Evolutionary conservation across 1,139 yeast genomes (phyloP).

Genomic region (Pichia sp.): DNA sequence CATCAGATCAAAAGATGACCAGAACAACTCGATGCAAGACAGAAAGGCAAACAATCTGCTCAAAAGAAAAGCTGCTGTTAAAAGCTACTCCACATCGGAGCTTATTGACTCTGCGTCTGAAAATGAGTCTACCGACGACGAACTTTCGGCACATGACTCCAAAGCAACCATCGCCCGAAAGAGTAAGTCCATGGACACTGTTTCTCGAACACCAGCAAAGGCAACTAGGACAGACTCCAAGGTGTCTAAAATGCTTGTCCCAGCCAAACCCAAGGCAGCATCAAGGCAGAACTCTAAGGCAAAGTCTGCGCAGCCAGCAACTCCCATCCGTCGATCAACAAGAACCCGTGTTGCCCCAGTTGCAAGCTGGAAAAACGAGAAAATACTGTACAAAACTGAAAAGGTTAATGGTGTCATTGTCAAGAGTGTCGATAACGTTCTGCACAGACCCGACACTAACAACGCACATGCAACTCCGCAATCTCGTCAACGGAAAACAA

Average conservation of each 20-base stretch:
- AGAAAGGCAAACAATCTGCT: neutral
- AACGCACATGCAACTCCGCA: neutral
- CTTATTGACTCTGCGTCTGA: neutral
- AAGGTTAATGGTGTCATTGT: conserved; percentile 46
- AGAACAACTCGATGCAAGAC: neutral
- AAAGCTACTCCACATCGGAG: neutral
- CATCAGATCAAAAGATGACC: conserved; percentile 2
- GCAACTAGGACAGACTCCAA: neutral
- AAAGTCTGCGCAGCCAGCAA: conserved; percentile 12
- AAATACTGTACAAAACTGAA: conserved; percentile 56
- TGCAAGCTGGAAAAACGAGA: conserved; percentile 84
- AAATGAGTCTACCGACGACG: neutral
- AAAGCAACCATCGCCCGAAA: neutral
- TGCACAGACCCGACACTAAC: conserved; percentile 26
- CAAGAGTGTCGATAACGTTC: conserved; percentile 57
- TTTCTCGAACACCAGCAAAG: neutral
- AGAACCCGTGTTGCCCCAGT: conserved; percentile 69
- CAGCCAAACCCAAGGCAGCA: neutral
- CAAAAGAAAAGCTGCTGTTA: neutral
- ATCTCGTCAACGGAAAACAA: neutral
- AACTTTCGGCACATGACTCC: neutral
- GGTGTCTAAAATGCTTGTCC: neutral
- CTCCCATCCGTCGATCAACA: conserved; percentile 45
- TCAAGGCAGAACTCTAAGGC: neutral
- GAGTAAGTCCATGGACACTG: neutral